Conservation (phyloP, 2,329 filamentous ascomycete species). For the Paraconiothyrium sp. region DNA sequence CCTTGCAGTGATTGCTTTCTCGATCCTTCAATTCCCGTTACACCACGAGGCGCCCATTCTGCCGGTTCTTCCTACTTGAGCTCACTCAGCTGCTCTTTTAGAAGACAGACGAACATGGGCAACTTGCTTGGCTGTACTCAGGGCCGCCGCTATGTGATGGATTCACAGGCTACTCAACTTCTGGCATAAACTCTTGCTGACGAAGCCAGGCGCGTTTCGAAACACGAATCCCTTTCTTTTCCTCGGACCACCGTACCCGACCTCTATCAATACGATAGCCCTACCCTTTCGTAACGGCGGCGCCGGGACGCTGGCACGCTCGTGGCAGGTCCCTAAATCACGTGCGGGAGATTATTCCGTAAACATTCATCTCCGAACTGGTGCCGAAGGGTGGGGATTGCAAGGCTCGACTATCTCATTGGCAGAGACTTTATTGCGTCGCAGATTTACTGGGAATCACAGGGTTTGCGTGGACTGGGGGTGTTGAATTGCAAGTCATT, state of each 20-base stretch:
- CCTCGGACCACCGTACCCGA: neutral
- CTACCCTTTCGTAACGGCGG: conserved; percentile 9
- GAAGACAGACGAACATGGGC: neutral
- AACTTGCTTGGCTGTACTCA: neutral
- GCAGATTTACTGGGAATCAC: conserved; percentile 5
- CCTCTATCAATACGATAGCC: conserved; percentile 1
- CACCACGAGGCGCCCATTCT: neutral
- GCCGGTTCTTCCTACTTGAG: neutral
- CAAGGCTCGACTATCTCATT: conserved; percentile 3
- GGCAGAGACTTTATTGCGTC: neutral
- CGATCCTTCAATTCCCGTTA: conserved; percentile 1
- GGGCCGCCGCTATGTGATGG: neutral
- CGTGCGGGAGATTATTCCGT: conserved; percentile 12
- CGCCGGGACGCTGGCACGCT: conserved; percentile 7
- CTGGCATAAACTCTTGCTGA: conserved; percentile 1
- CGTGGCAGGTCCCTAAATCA: conserved; percentile 12
- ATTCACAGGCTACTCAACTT: neutral
- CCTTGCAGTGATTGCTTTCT: neutral
- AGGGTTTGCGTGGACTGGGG: conserved; percentile 19
- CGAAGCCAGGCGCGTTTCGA: conserved; percentile 6
- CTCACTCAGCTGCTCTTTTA: neutral
- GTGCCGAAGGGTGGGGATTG: conserved; percentile 2
- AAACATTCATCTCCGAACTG: conserved; percentile 13
- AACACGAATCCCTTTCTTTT: neutral
- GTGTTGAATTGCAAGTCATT: conserved; percentile 7